These are phyloP conservation scores for Strombidium stylifer DNA, from an alignment of 73 alveolate species.

Conservation along the genomic window DNA sequence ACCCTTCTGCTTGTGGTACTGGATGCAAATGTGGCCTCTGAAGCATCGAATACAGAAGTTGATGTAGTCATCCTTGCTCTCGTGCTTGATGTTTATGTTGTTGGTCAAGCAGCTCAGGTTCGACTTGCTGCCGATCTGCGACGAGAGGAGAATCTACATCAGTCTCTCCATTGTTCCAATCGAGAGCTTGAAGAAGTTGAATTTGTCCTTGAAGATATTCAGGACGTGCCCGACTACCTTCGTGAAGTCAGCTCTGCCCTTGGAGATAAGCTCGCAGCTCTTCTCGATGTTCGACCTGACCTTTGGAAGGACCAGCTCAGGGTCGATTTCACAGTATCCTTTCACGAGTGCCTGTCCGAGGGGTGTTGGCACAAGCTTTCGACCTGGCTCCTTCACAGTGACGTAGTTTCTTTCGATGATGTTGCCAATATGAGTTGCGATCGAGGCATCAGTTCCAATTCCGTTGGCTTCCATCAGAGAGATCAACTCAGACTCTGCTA, in stretches of 20 bases:
- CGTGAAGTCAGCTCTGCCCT: slow-evolving; percentile 89
- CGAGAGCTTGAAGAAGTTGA: slow-evolving; percentile 70
- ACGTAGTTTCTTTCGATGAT: slow-evolving; percentile 98
- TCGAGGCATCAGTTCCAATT: slow-evolving; percentile 99
- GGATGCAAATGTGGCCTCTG: slow-evolving; percentile 68
- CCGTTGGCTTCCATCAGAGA: slow-evolving; percentile 98
- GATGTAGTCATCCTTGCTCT: slow-evolving; percentile 25
- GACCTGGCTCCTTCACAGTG: slow-evolving; percentile 80
- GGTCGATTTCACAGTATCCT: slow-evolving; percentile 97
- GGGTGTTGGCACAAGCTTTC: slow-evolving; percentile 95
- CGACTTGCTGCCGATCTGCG: neutral
- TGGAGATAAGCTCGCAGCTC: slow-evolving; percentile 86
- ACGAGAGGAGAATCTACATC: neutral
- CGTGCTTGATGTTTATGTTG: slow-evolving; percentile 10
- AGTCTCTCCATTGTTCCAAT: slow-evolving; percentile 36
- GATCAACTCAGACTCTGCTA: slow-evolving; percentile 97
- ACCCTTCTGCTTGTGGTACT: slow-evolving; percentile 65
- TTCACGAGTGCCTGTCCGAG: slow-evolving; percentile 97
- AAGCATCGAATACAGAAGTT: slow-evolving; percentile 77
- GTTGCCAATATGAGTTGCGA: slow-evolving; percentile 99
- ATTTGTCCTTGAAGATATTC: slow-evolving; percentile 90
- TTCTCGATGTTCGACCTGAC: slow-evolving; percentile 97
- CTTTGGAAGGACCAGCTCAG: slow-evolving; percentile 96
- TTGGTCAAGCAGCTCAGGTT: neutral
- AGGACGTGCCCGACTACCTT: slow-evolving; percentile 90